These are phyloP conservation scores for Leishmania gerbilli DNA, from an alignment of 208 protist genomes.

Conservation along the genomic window DNA sequence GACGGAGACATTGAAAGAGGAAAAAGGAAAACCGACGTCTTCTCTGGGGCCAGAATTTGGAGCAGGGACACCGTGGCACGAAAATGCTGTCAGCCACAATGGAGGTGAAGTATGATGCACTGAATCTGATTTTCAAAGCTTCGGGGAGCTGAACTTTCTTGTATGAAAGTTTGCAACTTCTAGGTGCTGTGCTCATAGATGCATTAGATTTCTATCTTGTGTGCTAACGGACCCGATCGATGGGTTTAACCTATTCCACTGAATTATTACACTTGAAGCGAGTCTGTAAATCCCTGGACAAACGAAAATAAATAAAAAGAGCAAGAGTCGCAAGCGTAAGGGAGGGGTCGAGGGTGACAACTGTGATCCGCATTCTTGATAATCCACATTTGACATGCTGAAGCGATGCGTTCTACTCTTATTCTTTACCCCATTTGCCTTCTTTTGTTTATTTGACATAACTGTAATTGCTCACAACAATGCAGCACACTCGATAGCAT, in stretches of 20 bases:
- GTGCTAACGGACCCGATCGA: not conserved
- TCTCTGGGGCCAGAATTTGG: no score
- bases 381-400: not conserved
- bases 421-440: not conserved
- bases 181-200: not conserved
- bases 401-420: not conserved
- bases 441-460: not conserved
- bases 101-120: not conserved
- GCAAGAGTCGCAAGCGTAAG: not conserved
- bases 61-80: no score
- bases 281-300: not conserved
- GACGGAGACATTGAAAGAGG: no score
- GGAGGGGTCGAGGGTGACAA: not conserved
- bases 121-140: not conserved
- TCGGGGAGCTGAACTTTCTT: not conserved
- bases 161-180: not conserved
- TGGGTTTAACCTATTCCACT: not conserved
- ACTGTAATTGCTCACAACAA: not conserved
- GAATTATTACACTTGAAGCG: not conserved
- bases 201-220: not conserved
- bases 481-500: constrained; percentile 1
- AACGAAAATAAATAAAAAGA: not conserved
- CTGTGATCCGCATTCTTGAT: not conserved
- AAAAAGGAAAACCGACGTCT: no score
- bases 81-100: no score